Conservation (phyloP, 2,329 filamentous ascomycete genomes). For the Fusarium pseudocircinatum region DNA sequence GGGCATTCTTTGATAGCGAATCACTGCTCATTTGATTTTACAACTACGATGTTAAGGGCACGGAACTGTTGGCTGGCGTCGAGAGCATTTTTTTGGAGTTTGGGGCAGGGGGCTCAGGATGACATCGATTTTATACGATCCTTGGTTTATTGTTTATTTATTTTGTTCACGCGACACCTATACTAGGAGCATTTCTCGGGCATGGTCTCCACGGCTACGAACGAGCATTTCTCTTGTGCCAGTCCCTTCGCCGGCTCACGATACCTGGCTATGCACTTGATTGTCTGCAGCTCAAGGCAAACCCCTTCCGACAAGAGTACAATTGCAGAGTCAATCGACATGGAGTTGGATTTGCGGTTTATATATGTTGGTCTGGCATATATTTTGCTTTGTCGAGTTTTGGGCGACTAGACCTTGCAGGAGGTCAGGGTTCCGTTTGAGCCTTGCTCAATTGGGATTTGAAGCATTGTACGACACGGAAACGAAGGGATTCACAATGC, state of each 20-base stretch:
- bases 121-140: constrained; percentile 36
- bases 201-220: constrained; percentile 19
- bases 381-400: constrained; percentile 28
- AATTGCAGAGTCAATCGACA: constrained; percentile 7
- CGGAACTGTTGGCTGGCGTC: constrained; percentile 39
- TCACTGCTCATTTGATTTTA: constrained; percentile 25
- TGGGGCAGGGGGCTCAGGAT: constrained; percentile 35
- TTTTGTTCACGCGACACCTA: constrained; percentile 23
- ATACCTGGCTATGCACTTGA: constrained; percentile 10
- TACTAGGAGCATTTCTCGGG: constrained; percentile 25
- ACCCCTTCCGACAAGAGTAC: constrained; percentile 14
- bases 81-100: constrained; percentile 44
- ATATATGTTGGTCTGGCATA: constrained; percentile 26
- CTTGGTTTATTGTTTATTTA: constrained; percentile 31
- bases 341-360: constrained; percentile 31
- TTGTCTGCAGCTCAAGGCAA: constrained; percentile 15
- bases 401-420: constrained; percentile 34
- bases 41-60: constrained; percentile 39
- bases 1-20: constrained; percentile 78
- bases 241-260: constrained; percentile 19
- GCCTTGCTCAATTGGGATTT: constrained; percentile 26
- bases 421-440: constrained; percentile 26
- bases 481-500: constrained; percentile 17
- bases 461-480: constrained; percentile 28
- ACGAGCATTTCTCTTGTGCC: constrained; percentile 12